Evolutionary conservation across 345 rosid species (phyloP).

Genomic region (Clarkia xantiana): DNA sequence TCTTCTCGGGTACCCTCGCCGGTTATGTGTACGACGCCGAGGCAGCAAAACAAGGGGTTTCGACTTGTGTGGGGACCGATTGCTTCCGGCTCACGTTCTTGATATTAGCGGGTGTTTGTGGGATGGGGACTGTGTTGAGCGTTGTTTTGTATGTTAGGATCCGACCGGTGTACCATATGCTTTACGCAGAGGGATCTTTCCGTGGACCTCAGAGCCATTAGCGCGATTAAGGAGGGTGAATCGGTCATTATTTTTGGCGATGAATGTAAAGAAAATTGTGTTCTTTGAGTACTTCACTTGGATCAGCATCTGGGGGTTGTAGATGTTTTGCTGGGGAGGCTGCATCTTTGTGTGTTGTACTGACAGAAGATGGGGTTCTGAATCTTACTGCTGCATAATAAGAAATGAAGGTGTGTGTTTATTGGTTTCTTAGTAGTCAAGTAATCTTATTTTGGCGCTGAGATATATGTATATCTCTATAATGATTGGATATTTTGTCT

Average conservation of each 20-base stretch:
- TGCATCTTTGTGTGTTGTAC: no score
- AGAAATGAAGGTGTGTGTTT: no score
- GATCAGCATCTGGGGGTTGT: no score
- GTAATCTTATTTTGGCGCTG: no score
- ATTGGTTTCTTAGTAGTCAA: no score
- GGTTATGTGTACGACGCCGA: constrained; percentile 72
- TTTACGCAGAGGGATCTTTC: constrained; percentile 71
- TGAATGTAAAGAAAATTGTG: neutral
- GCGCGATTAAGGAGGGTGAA: neutral
- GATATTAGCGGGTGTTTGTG: constrained; percentile 58
- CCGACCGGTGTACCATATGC: constrained; percentile 83
- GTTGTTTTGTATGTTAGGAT: constrained; percentile 54
- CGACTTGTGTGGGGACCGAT: constrained; percentile 61
- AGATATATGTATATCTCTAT: no score
- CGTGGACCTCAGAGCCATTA: constrained; percentile 34
- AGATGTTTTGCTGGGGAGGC: no score
- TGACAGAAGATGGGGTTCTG: no score
- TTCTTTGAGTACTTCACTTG: neutral
- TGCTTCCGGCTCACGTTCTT: constrained; percentile 78
- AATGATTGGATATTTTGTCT: no score
- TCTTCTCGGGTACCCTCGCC: constrained; percentile 75
- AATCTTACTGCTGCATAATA: no score
- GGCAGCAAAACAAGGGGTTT: constrained; percentile 68
- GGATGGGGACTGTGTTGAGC: constrained; percentile 52
- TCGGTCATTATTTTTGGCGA: neutral